Evolutionary conservation across 805 yeast genomes (phyloP).

Genomic region (Myxozyma kluyveri): DNA sequence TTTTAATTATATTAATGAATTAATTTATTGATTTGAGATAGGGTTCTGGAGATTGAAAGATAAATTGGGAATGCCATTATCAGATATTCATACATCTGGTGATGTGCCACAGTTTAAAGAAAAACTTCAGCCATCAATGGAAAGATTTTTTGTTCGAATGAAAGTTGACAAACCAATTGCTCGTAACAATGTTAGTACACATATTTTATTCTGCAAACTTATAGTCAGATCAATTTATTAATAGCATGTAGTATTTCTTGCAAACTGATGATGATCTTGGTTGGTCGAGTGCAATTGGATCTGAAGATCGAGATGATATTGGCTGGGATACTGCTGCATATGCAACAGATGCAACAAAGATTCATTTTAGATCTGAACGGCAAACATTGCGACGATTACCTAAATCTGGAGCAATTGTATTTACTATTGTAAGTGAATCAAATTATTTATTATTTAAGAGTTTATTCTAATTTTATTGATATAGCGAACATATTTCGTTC

Average conservation of each 20-base stretch:
- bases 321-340: constrained; percentile 61
- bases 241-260: constrained; percentile 51
- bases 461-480: background rate
- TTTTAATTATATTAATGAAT: background rate
- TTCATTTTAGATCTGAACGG: constrained; percentile 62
- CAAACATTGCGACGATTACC: constrained; percentile 64
- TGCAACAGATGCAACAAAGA: constrained; percentile 47
- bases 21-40: background rate
- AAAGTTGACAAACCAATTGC: constrained; percentile 63
- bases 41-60: constrained; percentile 64
- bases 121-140: constrained; percentile 61
- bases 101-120: constrained; percentile 65
- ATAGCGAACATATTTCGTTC: constrained; percentile 56
- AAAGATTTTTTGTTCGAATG: constrained; percentile 57
- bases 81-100: constrained; percentile 61
- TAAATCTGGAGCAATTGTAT: constrained; percentile 53
- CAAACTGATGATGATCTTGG: constrained; percentile 62
- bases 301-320: constrained; percentile 49
- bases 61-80: constrained; percentile 54
- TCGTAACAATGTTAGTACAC: constrained; percentile 44
- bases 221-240: background rate
- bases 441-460: background rate
- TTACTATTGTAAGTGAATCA: constrained; percentile 45
- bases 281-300: constrained; percentile 65
- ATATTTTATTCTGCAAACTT: background rate